phyloP scores from a whole-genome alignment of 192 early-diverging fungal genomes.

The Coemansia sp. region DNA sequence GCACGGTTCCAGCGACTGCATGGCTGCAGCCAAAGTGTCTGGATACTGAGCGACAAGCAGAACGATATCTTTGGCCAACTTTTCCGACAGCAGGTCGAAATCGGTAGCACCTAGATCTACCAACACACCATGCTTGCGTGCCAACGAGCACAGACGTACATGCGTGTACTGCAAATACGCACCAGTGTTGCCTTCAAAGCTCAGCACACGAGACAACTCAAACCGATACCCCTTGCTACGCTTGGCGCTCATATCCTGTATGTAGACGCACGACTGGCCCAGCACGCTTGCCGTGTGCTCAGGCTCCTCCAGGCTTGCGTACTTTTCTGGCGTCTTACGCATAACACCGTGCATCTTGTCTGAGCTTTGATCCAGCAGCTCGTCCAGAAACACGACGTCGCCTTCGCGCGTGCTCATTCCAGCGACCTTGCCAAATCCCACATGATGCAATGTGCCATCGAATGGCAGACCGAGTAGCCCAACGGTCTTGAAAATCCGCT shows the following conservation, averaged over 20 bases:
- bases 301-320: conserved; percentile 79
- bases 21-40: conserved; percentile 69
- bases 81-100: conserved; percentile 67
- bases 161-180: conserved; percentile 98
- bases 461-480: conserved; percentile 80
- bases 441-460: conserved; percentile 77
- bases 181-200: conserved; percentile 98
- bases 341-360: conserved; percentile 89
- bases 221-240: conserved; percentile 95
- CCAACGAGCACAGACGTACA: conserved; percentile 91
- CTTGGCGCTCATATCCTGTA: conserved; percentile 87
- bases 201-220: conserved; percentile 86
- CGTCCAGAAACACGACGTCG: conserved; percentile 92
- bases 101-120: no score
- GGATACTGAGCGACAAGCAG: conserved; percentile 79
- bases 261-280: conserved; percentile 87
- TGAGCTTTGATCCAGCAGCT: conserved; percentile 83
- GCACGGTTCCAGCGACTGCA: conserved; percentile 76
- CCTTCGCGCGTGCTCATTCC: conserved; percentile 98
- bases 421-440: conserved; percentile 91
- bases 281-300: conserved; percentile 78
- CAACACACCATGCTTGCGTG: conserved; percentile 77
- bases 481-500: conserved; percentile 91
- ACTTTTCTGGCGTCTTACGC: conserved; percentile 82
- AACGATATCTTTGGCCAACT: conserved; percentile 68